Evolutionary conservation across 148 eudicot species (phyloP).

Genomic region (Vaccinium darrowii): DNA sequence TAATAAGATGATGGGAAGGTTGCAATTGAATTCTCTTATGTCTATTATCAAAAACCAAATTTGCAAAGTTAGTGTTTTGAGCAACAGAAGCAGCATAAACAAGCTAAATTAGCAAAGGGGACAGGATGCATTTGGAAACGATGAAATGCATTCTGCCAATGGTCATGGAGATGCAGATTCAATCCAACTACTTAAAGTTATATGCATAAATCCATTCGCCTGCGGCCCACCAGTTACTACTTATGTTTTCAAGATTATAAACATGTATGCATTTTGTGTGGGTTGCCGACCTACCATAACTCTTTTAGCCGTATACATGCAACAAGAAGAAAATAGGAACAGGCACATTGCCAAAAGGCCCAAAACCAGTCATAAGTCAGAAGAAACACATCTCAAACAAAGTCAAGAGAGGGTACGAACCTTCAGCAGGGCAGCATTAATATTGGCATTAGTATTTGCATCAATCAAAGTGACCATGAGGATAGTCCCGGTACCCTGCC

Average conservation of each 20-base stretch:
- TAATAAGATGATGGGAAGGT: not conserved
- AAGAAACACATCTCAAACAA: constrained; percentile 3
- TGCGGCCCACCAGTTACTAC: not conserved
- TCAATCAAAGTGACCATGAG: constrained; percentile 69
- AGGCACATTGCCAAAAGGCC: not conserved
- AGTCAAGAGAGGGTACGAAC: constrained; percentile 34
- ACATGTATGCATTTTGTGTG: not conserved
- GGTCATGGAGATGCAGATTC: not conserved
- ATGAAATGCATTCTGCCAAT: not conserved
- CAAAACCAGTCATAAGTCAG: not conserved
- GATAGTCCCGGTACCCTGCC: constrained; percentile 87
- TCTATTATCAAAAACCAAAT: not conserved
- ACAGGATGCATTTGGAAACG: not conserved
- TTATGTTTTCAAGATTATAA: not conserved
- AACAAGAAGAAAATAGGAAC: not conserved
- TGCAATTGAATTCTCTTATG: not conserved
- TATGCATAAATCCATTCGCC: constrained; percentile 5
- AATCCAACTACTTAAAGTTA: not conserved
- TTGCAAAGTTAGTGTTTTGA: not conserved
- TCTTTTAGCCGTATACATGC: not conserved
- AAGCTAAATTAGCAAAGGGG: not conserved
- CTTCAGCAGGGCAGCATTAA: constrained; percentile 81
- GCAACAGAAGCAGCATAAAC: constrained; percentile 7
- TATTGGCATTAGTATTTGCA: constrained; percentile 45
- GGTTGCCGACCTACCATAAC: not conserved